Evolutionary conservation across 208 protist genomes (phyloP), one percentile per base, ranked within the genome.

Genomic region (Trypanosoma vivax): DNA sequence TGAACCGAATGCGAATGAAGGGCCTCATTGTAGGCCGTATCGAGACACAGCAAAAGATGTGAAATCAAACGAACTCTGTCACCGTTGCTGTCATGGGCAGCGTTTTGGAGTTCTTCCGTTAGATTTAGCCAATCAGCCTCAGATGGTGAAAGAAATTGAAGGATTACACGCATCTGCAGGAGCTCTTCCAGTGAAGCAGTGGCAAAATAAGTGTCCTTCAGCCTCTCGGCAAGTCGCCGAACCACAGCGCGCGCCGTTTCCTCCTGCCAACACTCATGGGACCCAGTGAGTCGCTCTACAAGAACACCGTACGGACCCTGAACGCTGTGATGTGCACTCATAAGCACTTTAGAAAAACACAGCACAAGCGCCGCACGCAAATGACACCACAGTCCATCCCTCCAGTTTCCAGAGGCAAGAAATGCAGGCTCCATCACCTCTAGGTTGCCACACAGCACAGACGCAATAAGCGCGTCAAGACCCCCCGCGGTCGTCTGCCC

Each of bases 81-180:
- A 41, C 50, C 46, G 30, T 25, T 3, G 18, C 30, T 50, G 2
- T 21, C 30, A 30, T 38, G 24, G 28, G 34, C 68, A 41, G 50
- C 50, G 16, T 34, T 6, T 11, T 48, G 21, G n/a, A 41, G 41
- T 35, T 74, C 70, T 2, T 68, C 61, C n/a, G 60, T 51, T 14
- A 79, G 60, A 45, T 69, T 71, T 25, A 81, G 59, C 69, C 73
- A 82, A 42, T 76, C 66, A 11, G 29, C 43, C 13, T 46, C 59
- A 7, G 37, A 51, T 33, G 56, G 49, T 7, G 67, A 69, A 45
- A 91, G 70, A 18, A 81, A 60, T 46, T 86, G 83, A 41, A 91
- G 48, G 34, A 91, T 72, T 7, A 88, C 58, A 50, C 83, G 83
- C 70, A 91, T 80, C 60, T 88, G 79, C 50, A 91, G 47, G 55